Base-by-base conservation (phyloP, 257 asterid genomes). In the Petunia axillaris region DNA sequence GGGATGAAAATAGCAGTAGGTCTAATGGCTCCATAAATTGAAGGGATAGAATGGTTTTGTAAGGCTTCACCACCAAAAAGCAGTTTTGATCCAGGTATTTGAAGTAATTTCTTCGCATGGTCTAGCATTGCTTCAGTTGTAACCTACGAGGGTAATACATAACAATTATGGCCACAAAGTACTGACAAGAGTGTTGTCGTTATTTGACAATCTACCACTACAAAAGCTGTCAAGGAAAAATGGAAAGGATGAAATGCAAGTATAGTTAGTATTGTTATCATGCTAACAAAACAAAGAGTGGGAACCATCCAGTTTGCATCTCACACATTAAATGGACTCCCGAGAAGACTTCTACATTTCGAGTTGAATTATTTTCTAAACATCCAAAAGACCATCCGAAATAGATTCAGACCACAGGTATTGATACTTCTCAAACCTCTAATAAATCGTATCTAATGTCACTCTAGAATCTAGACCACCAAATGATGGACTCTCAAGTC, bases 1-100 rank as follows among this genome's bases (percentile, higher is more conserved):
- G 99, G 99, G 76, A 96, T 67, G 80, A 89, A 96, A 43, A 96
- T 90, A n/a, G 99, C 99, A 82, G 98, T 96, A 1, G 99, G 98
- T 90, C 85, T 90, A 77, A 96, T 91, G 82, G 98, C 97, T 73
- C 99, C 99, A 81, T 96, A 96, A 64, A 96, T 71, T 59, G 85
- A 14, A 60, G 99, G 99, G 81, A 96, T 96, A 14, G 92, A 88
- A 88, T 94, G 98, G 81, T 88, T 92, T 84, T 90, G 71, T 48
- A 96, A 85, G 55, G 88, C 84, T 85, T 94, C 91, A 40, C 99
- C 99, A 68, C 99, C 99, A 80, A 96, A 96, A 13, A 96, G 84
- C 64, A 96, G 88, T 80, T 91, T 90, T 0, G 98, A 88, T 84
- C 98, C 99, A 36, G 94, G 89, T 76, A 96, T 92, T 86, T 96